A percentile compares a stretch with the other conserved stretches of the same genome.
Evolutionary conservation across 306 rosid genomes (phyloP).

Genomic region (Cicer cuneatum): DNA sequence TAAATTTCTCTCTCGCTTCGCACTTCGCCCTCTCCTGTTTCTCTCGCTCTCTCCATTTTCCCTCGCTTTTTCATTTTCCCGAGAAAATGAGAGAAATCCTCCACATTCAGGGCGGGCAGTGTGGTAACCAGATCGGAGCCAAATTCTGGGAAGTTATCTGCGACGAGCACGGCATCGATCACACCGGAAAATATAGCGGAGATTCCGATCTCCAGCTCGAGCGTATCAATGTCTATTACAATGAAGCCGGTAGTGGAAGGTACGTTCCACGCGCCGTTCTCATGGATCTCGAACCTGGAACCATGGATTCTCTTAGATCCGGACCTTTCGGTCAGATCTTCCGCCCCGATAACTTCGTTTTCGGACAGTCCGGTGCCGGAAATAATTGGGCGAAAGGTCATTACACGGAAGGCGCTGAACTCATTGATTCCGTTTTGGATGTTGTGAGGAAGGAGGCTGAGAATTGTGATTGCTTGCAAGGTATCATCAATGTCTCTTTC

Average conservation of each 20-base stretch:
- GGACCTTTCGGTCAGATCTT: slow-evolving; percentile 67
- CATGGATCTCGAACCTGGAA: slow-evolving; percentile 74
- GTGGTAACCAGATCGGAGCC: slow-evolving; percentile 76
- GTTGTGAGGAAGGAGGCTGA: slow-evolving; percentile 76
- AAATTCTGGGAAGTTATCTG: slow-evolving; percentile 76
- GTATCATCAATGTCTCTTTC: slow-evolving; percentile 32
- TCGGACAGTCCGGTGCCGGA: slow-evolving; percentile 74
- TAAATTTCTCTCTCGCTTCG: not conserved
- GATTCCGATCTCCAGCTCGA: slow-evolving; percentile 68
- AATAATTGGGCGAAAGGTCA: slow-evolving; percentile 70
- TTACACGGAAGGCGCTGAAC: slow-evolving; percentile 70
- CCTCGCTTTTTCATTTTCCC: slow-evolving; percentile 39
- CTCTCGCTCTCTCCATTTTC: slow-evolving; percentile 23
- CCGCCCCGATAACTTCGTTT: slow-evolving; percentile 71
- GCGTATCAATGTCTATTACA: slow-evolving; percentile 68
- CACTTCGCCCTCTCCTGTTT: not conserved
- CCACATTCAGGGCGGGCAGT: slow-evolving; percentile 75
- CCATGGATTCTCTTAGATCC: slow-evolving; percentile 65
- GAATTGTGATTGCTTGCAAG: slow-evolving; percentile 77
- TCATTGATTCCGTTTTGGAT: slow-evolving; percentile 67
- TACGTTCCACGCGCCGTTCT: slow-evolving; percentile 74
- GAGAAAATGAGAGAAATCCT: slow-evolving; percentile 73
- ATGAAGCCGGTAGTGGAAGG: slow-evolving; percentile 68
- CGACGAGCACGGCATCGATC: slow-evolving; percentile 70
- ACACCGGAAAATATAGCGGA: slow-evolving; percentile 59